phyloP scores from a whole-genome alignment of 2,329 filamentous ascomycete genomes.

The Phaeosphaeria sp. region DNA sequence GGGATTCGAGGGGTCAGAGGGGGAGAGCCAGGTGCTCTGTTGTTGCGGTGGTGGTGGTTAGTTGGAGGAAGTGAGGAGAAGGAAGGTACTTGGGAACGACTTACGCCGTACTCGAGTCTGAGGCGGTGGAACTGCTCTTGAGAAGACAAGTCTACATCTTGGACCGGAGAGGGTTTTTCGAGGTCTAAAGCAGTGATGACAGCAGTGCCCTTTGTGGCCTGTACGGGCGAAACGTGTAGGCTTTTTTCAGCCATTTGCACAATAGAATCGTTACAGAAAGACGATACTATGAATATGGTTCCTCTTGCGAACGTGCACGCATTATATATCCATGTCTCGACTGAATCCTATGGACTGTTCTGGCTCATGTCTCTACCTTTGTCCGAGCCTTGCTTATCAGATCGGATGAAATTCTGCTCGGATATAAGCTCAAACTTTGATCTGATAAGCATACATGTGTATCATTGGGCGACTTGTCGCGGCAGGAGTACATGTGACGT shows the following conservation, averaged over 20 bases:
- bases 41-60: background rate
- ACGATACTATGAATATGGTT: too few relatives aligned
- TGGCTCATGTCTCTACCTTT: background rate
- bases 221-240: background rate
- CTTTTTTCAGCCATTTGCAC: background rate
- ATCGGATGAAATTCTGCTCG: background rate
- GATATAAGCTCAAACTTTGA: background rate
- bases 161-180: background rate
- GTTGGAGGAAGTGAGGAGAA: background rate
- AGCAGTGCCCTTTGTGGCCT: background rate
- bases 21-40: slow-evolving; percentile 3
- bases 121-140: background rate
- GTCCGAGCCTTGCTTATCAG: background rate
- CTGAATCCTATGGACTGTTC: background rate
- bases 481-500: background rate
- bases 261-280: background rate
- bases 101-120: background rate
- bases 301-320: background rate
- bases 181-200: background rate
- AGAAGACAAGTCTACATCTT: background rate
- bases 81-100: background rate
- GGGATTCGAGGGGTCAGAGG: slow-evolving; percentile 37
- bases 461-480: background rate
- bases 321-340: background rate
- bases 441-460: background rate